Conservation (phyloP, 2,329 filamentous ascomycete genomes). For the Didymella lethalis region DNA sequence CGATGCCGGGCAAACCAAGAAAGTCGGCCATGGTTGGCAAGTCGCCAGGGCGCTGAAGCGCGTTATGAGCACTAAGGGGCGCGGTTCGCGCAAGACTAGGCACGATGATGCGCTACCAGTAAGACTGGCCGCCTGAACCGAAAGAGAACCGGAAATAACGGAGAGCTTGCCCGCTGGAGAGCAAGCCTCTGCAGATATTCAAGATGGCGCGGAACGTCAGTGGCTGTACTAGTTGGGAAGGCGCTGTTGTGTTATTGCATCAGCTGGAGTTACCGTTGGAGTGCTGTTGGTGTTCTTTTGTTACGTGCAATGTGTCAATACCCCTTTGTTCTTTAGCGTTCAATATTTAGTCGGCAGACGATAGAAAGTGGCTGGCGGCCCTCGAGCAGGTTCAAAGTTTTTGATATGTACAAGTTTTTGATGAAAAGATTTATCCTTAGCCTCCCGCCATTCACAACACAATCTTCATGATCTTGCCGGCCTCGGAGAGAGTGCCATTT, state of each 20-base stretch:
- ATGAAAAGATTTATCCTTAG: not conserved
- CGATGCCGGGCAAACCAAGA: conserved; percentile 15
- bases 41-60: conserved; percentile 18
- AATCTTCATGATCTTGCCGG: conserved; percentile 22
- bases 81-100: conserved; percentile 12
- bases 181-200: not conserved
- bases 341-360: not conserved
- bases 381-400: not conserved
- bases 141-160: conserved; percentile 1
- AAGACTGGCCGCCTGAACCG: conserved; percentile 13
- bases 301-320: conserved; percentile 6
- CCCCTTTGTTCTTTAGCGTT: conserved; percentile 6
- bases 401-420: not conserved
- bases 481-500: conserved; percentile 21
- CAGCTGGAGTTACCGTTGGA: not conserved
- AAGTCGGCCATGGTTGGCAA: conserved; percentile 21
- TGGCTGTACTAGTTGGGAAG: not conserved
- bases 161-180: not conserved
- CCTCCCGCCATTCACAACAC: not conserved
- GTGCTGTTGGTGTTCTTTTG: conserved; percentile 2
- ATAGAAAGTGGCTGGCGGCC: not conserved
- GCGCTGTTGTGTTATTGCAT: conserved; percentile 1
- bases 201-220: not conserved
- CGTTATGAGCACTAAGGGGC: conserved; percentile 17
- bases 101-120: conserved; percentile 13